Conservation (phyloP, 805 yeast species). For the Torulaspora delbrueckii region DNA sequence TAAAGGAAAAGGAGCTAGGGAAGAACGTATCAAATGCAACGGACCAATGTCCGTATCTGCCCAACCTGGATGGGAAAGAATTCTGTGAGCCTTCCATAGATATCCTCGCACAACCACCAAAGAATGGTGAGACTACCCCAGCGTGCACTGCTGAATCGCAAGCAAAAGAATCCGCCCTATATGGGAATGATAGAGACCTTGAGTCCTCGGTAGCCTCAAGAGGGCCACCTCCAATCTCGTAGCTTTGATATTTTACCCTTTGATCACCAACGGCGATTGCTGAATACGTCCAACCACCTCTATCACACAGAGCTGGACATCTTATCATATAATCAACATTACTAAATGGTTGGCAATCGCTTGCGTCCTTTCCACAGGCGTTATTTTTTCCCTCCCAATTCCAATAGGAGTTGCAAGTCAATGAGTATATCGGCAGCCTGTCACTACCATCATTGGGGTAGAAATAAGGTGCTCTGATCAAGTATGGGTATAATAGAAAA, state of each 20-base stretch:
- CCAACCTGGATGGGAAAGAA: constrained; percentile 45
- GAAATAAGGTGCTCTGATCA: constrained; percentile 40
- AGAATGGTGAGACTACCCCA: constrained; percentile 64
- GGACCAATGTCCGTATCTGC: constrained; percentile 45
- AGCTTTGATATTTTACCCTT: constrained; percentile 64
- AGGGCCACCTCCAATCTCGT: constrained; percentile 72
- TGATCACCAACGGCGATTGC: constrained; percentile 68
- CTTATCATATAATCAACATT: constrained; percentile 50
- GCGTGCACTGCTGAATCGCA: constrained; percentile 90
- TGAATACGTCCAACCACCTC: constrained; percentile 71
- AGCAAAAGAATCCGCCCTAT: constrained; percentile 82
- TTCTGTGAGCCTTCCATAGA: constrained; percentile 51
- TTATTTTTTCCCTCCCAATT: constrained; percentile 76
- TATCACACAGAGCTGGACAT: constrained; percentile 86
- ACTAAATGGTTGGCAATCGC: constrained; percentile 48
- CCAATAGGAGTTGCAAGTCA: constrained; percentile 34
- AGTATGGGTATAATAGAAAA: constrained; percentile 42
- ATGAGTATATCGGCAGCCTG: constrained; percentile 36
- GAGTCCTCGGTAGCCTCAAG: constrained; percentile 15
- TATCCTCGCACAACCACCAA: constrained; percentile 75
- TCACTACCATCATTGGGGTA: constrained; percentile 19
- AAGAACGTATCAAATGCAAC: constrained; percentile 65
- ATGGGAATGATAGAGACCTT: constrained; percentile 50
- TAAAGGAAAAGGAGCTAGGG: constrained; percentile 67
- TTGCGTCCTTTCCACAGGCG: constrained; percentile 68